Percentiles rank a stretch among this genome's conserved stretches.
These are phyloP conservation scores for Leccinum pellstonianum DNA, from an alignment of 768 basidiomycete genomes.

Conservation along the genomic window DNA sequence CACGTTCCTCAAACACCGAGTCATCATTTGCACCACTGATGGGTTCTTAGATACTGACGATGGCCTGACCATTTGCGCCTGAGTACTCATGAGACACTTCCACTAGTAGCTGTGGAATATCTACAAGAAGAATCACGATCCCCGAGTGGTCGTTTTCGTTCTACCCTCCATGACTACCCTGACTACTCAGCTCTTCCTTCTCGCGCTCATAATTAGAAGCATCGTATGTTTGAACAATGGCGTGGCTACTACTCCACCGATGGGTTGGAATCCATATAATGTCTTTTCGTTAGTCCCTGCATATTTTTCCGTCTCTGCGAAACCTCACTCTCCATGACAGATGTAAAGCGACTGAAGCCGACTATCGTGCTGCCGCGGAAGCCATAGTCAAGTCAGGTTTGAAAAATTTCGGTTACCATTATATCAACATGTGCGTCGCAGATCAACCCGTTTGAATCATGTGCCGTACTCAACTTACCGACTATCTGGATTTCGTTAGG, in stretches of 20 bases:
- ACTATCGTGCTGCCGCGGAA: slow-evolving; percentile 8
- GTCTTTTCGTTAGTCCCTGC: slow-evolving; percentile 6
- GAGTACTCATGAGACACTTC: not conserved
- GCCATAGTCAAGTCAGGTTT: slow-evolving; percentile 7
- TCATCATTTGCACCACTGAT: not conserved
- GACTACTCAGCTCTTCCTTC: not conserved
- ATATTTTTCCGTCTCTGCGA: not conserved
- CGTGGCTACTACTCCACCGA: slow-evolving; percentile 11
- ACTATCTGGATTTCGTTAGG: not conserved
- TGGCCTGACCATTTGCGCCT: not conserved
- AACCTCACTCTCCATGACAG: not conserved
- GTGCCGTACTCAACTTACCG: not conserved
- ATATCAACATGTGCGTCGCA: slow-evolving; percentile 10
- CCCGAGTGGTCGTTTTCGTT: not conserved
- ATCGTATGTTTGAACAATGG: slow-evolving; percentile 8
- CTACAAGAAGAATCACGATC: not conserved
- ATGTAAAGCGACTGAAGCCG: slow-evolving; percentile 5
- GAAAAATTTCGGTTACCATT: slow-evolving; percentile 5
- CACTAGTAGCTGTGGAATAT: not conserved
- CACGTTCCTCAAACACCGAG: not conserved
- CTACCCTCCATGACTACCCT: not conserved
- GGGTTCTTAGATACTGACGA: not conserved
- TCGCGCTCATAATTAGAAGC: not conserved
- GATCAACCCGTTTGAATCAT: not conserved
- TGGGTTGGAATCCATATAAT: slow-evolving; percentile 21